These are phyloP conservation scores for Kokia cookei DNA, from an alignment of 441 rosid species.

Conservation along the genomic window DNA sequence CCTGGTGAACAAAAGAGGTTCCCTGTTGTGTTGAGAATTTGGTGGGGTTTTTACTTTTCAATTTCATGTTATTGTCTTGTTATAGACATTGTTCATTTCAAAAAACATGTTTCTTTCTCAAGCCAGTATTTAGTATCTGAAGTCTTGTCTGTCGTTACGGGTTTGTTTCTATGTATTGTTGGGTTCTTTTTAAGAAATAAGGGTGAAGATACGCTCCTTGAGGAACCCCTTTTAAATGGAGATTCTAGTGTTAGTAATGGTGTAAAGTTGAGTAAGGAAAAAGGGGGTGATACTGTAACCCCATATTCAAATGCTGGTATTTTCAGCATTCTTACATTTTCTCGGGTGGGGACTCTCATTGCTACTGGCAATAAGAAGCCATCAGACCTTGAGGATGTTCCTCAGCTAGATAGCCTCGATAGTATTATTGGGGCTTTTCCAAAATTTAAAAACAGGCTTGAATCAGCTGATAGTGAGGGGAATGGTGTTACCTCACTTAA, in stretches of 20 bases:
- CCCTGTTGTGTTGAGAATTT: constrained; percentile 51
- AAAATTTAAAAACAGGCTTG: constrained; percentile 38
- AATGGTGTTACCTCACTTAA: constrained; percentile 38
- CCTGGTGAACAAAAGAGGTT: constrained; percentile 31
- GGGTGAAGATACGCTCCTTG: constrained; percentile 31
- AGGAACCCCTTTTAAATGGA: constrained; percentile 57
- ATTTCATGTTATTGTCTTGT: constrained; percentile 55
- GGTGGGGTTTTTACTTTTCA: constrained; percentile 64
- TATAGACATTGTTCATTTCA: constrained; percentile 37
- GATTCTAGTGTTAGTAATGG: constrained; percentile 24
- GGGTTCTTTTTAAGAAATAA: constrained; percentile 37
- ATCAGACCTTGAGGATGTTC: constrained; percentile 76
- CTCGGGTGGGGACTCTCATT: constrained; percentile 69
- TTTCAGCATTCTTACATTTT: constrained; percentile 54
- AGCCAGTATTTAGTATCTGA: constrained; percentile 44
- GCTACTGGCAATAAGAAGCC: constrained; percentile 69
- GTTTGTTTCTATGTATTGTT: constrained; percentile 50
- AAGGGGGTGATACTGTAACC: constrained; percentile 38
- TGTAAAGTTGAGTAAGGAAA: constrained; percentile 21
- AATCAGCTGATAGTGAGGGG: constrained; percentile 30
- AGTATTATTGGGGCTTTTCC: constrained; percentile 46
- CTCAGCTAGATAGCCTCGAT: constrained; percentile 60
- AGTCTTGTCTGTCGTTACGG: constrained; percentile 37
- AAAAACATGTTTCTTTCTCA: constrained; percentile 21
- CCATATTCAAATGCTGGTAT: constrained; percentile 61